phyloP scores from a whole-genome alignment of 1,284 basidiomycete species.

The Polyporus tsugae region DNA sequence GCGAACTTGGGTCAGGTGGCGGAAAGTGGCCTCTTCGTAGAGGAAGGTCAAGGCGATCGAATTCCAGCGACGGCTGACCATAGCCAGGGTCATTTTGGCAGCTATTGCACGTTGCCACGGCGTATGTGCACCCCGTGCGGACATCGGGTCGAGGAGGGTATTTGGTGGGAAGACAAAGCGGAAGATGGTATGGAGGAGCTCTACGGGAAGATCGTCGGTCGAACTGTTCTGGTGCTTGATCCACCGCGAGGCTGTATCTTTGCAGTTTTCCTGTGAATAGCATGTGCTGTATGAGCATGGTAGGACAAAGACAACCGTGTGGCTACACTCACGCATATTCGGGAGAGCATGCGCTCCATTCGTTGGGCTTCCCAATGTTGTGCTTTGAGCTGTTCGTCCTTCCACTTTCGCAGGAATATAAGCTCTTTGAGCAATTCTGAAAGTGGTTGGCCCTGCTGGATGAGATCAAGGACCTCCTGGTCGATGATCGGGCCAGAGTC shows the following conservation, averaged over 20 bases:
- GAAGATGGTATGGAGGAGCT: slow-evolving; percentile 25
- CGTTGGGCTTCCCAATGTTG: slow-evolving; percentile 6
- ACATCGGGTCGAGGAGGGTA: slow-evolving; percentile 18
- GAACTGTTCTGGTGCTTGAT: slow-evolving; percentile 9
- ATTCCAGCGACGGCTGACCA: slow-evolving; percentile 23
- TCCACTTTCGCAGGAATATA: slow-evolving; percentile 20
- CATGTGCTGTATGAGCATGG: not conserved
- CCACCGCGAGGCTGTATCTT: slow-evolving; percentile 19
- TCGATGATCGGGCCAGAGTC: slow-evolving; percentile 7
- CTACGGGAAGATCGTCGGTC: slow-evolving; percentile 22
- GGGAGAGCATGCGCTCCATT: slow-evolving; percentile 21
- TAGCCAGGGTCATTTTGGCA: slow-evolving; percentile 8
- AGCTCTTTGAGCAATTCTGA: slow-evolving; percentile 18
- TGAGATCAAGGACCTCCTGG: slow-evolving; percentile 14
- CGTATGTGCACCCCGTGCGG: slow-evolving; percentile 14
- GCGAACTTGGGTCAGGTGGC: slow-evolving; percentile 16
- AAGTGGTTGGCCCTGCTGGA: slow-evolving; percentile 19
- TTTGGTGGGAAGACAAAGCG: slow-evolving; percentile 19
- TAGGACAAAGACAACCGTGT: not conserved
- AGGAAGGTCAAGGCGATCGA: slow-evolving; percentile 12
- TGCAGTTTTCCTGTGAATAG: slow-evolving; percentile 13
- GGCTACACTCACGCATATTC: slow-evolving; percentile 19
- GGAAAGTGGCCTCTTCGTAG: slow-evolving; percentile 25
- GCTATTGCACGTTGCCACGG: slow-evolving; percentile 12
- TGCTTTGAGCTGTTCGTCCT: slow-evolving; percentile 8